A percentile compares a stretch with the other conserved stretches of the same genome.
phyloP scores from a whole-genome alignment of 169 alveolate species.

The Besnoitia besnoiti region DNA sequence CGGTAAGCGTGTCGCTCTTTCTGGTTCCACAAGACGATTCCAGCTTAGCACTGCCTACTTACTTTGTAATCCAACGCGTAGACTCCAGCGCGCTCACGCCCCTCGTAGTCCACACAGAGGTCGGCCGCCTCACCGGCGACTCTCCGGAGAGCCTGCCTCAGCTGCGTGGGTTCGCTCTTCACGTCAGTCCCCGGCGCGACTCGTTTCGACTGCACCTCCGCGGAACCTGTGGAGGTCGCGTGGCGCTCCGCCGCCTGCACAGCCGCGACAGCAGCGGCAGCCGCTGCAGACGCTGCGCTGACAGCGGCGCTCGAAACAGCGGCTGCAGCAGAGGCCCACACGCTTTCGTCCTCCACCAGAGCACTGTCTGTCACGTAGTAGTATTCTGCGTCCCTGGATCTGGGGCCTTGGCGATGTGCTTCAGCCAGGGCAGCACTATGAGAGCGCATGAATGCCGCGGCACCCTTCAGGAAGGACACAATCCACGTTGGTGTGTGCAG shows the following conservation, averaged over 20 bases:
- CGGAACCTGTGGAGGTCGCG: not conserved
- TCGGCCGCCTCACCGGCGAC: conserved; percentile 15
- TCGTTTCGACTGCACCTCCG: not conserved
- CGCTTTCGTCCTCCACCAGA: conserved; percentile 7
- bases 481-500: conserved; percentile 64
- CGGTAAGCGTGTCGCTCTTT: too few species aligned
- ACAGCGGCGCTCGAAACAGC: conserved; percentile 6
- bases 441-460: conserved; percentile 34
- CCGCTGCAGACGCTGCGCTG: conserved; percentile 1
- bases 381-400: not conserved
- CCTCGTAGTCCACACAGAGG: conserved; percentile 6
- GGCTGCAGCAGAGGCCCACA: conserved; percentile 5
- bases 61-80: conserved; percentile 3
- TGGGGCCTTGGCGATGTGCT: not conserved
- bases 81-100: not conserved
- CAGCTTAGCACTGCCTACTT: too few species aligned
- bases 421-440: not conserved
- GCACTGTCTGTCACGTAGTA: conserved; percentile 23
- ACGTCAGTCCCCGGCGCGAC: not conserved
- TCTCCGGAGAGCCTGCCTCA: not conserved
- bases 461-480: conserved; percentile 46
- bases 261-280: not conserved
- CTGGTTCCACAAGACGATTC: too few species aligned
- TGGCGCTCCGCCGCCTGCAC: not conserved
- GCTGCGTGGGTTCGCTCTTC: not conserved